Percentiles rank a stretch among this genome's conserved stretches.
Evolutionary conservation across 352 stramenopile species (phyloP).

Genomic region (Globisporangium barbulae): DNA sequence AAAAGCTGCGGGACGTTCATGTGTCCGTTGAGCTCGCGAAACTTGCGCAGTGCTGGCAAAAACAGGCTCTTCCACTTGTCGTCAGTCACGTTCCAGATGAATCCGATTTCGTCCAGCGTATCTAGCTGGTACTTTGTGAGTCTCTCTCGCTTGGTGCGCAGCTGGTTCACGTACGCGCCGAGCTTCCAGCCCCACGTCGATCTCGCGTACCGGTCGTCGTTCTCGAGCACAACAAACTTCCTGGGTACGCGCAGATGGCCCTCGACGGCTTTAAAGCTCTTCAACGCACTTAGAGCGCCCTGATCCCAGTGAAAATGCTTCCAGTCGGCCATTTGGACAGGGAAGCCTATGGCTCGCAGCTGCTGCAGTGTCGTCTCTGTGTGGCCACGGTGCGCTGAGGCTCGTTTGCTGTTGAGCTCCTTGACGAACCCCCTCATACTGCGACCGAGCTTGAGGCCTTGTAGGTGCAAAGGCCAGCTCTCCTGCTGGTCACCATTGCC

Average conservation of each 20-base stretch:
- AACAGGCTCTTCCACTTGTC: slow-evolving; percentile 34
- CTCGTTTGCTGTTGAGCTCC: background rate
- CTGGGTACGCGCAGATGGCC: slow-evolving; percentile 12
- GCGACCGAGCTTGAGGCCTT: slow-evolving; percentile 36
- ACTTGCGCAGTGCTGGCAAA: slow-evolving; percentile 36
- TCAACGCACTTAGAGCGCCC: background rate
- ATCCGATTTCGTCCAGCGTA: slow-evolving; percentile 34
- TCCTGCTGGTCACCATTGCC: background rate
- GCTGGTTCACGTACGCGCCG: slow-evolving; percentile 15
- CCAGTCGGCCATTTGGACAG: slow-evolving; percentile 29
- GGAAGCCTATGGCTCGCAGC: slow-evolving; percentile 31
- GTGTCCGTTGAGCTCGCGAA: slow-evolving; percentile 35
- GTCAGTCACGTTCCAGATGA: slow-evolving; percentile 36
- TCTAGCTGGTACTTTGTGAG: slow-evolving; percentile 26
- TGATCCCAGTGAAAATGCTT: slow-evolving; percentile 31
- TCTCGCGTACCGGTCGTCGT: slow-evolving; percentile 11
- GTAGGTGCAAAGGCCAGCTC: slow-evolving; percentile 36
- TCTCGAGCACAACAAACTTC: slow-evolving; percentile 14
- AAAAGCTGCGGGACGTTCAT: slow-evolving; percentile 39
- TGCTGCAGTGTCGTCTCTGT: slow-evolving; percentile 12
- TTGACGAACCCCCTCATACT: slow-evolving; percentile 28
- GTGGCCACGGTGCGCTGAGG: background rate
- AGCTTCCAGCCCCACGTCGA: slow-evolving; percentile 14
- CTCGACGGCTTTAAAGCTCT: slow-evolving; percentile 3
- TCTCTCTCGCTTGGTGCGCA: slow-evolving; percentile 27